These are phyloP conservation scores for Hibiscus trionum DNA, from an alignment of 345 rosid genomes.

Conservation along the genomic window DNA sequence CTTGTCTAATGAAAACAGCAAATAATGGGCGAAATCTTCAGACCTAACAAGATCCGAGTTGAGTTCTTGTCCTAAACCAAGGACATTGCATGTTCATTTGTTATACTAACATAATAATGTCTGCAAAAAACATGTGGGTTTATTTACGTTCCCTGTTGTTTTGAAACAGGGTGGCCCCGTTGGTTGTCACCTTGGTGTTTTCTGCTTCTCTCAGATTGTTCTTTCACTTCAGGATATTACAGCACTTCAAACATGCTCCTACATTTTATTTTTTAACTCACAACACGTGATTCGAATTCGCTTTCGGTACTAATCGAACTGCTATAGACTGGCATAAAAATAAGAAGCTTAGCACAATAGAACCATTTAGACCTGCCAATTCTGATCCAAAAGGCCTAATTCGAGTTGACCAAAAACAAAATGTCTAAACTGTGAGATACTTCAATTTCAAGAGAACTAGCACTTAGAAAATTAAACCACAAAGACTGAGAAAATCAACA, in stretches of 20 bases:
- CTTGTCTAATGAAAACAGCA: background rate
- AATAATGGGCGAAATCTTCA: background rate
- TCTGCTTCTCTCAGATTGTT: background rate
- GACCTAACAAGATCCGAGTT: background rate
- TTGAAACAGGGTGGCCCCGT: background rate
- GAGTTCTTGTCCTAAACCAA: background rate
- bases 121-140: background rate
- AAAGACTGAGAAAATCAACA: background rate
- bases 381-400: too few relatives aligned
- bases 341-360: background rate
- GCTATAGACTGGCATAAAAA: background rate
- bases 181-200: background rate
- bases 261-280: too few relatives aligned
- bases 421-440: background rate
- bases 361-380: too few relatives aligned
- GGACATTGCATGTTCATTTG: background rate
- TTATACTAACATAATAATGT: background rate
- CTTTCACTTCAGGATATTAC: background rate
- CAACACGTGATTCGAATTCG: background rate
- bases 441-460: background rate
- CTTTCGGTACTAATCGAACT: background rate
- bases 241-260: too few relatives aligned
- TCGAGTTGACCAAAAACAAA: background rate
- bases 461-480: background rate
- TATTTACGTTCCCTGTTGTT: background rate